A percentile compares a stretch with the other conserved stretches of the same genome.
These are phyloP conservation scores for Periconia macrospinosa DNA, from an alignment of 2,329 filamentous ascomycete genomes.

Conservation along the genomic window DNA sequence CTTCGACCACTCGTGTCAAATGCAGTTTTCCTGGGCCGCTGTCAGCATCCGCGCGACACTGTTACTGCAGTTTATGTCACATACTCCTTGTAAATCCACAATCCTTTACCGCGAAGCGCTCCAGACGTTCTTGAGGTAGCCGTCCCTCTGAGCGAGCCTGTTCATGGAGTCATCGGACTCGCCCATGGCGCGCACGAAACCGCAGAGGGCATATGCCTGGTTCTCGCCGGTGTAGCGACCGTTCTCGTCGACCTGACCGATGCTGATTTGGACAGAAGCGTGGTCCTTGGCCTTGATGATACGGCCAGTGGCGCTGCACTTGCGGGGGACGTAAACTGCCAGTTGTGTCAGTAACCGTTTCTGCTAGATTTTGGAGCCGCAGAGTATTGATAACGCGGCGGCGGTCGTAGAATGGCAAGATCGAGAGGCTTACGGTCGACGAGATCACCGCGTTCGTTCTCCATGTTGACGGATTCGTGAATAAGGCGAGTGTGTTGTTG, in stretches of 20 bases:
- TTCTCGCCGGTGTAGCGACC: conserved; percentile 88
- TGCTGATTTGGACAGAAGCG: conserved; percentile 93
- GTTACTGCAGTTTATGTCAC: conserved; percentile 7
- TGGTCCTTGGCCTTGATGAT: conserved; percentile 99
- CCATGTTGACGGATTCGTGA: conserved; percentile 68
- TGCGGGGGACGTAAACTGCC: conserved; percentile 35
- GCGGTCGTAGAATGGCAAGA: not conserved
- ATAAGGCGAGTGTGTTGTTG: conserved; percentile 16
- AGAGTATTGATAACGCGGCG: not conserved
- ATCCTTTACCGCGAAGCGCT: conserved; percentile 63
- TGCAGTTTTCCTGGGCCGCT: conserved; percentile 28
- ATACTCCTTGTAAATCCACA: conserved; percentile 30
- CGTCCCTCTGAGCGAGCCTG: conserved; percentile 92
- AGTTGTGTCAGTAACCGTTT: not conserved
- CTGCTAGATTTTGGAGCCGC: not conserved
- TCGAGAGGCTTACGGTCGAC: conserved; percentile 66
- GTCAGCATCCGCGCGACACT: not conserved
- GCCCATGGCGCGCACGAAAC: conserved; percentile 96
- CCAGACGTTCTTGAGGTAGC: conserved; percentile 97
- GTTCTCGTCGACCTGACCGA: conserved; percentile 98
- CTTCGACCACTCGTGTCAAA: conserved; percentile 28
- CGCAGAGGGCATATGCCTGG: conserved; percentile 95
- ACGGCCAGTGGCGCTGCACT: conserved; percentile 22
- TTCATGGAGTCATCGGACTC: conserved; percentile 97
- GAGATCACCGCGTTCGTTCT: conserved; percentile 99